These are phyloP conservation scores for Aspergillus kassunensis DNA, from an alignment of 495 filamentous ascomycete species.

Conservation along the genomic window DNA sequence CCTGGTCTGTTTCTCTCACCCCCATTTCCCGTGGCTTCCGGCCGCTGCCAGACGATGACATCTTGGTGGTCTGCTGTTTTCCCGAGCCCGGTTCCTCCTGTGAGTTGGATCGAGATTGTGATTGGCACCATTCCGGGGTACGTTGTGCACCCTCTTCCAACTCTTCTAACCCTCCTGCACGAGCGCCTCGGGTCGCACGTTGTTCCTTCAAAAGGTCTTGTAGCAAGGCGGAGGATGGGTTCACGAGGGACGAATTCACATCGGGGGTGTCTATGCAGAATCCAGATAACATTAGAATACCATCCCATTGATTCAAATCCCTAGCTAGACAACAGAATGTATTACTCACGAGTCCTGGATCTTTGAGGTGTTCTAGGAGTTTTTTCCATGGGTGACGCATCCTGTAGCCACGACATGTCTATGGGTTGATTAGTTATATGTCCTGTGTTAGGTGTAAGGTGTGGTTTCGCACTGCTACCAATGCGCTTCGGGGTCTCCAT, in stretches of 20 bases:
- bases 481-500: conserved; percentile 38
- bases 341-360: conserved; percentile 13
- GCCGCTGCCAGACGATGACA: conserved; percentile 21
- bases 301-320: background rate
- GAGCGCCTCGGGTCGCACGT: conserved; percentile 36
- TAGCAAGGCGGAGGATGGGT: conserved; percentile 43
- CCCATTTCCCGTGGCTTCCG: conserved; percentile 46
- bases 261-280: conserved; percentile 29
- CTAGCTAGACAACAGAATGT: background rate
- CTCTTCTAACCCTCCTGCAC: conserved; percentile 24
- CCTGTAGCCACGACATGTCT: conserved; percentile 37
- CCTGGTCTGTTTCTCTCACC: conserved; percentile 48
- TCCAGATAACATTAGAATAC: conserved; percentile 11
- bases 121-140: conserved; percentile 30
- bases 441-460: background rate
- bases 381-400: conserved; percentile 27
- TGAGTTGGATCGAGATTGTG: conserved; percentile 10
- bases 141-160: conserved; percentile 20
- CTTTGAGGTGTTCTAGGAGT: conserved; percentile 23
- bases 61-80: conserved; percentile 29
- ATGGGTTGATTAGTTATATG: conserved; percentile 9
- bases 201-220: conserved; percentile 49
- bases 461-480: conserved; percentile 16
- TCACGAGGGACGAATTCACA: conserved; percentile 30
- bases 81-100: conserved; percentile 36